Evolutionary conservation across 257 asterid genomes (phyloP).

Genomic region (Eustoma russellianum): DNA sequence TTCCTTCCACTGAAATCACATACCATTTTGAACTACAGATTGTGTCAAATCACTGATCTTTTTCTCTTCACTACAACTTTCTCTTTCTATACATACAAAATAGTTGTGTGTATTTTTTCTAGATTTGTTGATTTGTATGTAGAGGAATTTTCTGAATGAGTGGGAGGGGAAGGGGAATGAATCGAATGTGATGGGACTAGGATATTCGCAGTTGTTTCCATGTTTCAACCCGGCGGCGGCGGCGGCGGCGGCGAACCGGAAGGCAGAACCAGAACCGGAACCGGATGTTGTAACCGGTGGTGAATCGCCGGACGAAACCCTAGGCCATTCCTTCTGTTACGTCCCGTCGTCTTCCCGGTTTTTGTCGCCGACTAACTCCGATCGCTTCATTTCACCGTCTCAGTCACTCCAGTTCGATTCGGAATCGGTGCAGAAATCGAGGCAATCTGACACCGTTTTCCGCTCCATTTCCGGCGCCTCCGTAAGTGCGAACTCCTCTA

Average conservation of each 20-base stretch:
- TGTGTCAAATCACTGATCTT: no score
- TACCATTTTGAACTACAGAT: no score
- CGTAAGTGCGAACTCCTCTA: constrained; percentile 74
- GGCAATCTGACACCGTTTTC: constrained; percentile 68
- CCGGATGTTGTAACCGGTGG: constrained; percentile 48
- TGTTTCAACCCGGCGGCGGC: constrained; percentile 60
- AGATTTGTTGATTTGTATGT: not conserved
- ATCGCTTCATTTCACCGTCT: constrained; percentile 82
- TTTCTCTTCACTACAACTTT: not conserved
- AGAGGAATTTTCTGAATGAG: constrained; percentile 1
- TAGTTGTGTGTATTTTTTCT: no score
- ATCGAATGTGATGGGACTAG: constrained; percentile 90
- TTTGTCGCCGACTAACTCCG: constrained; percentile 79
- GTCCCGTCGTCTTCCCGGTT: constrained; percentile 92
- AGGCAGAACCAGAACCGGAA: constrained; percentile 13
- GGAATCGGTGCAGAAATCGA: constrained; percentile 38
- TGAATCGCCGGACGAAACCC: constrained; percentile 70
- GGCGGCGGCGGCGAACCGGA: constrained; percentile 49
- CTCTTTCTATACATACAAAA: no score
- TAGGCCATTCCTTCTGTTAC: constrained; percentile 97
- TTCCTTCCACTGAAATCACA: no score
- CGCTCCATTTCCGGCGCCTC: constrained; percentile 94
- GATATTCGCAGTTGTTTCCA: constrained; percentile 82
- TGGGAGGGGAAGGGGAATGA: constrained; percentile 56
- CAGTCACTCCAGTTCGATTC: constrained; percentile 82